Evolutionary conservation across 768 basidiomycete genomes (phyloP).

Genomic region (Clathrus columnatus): DNA sequence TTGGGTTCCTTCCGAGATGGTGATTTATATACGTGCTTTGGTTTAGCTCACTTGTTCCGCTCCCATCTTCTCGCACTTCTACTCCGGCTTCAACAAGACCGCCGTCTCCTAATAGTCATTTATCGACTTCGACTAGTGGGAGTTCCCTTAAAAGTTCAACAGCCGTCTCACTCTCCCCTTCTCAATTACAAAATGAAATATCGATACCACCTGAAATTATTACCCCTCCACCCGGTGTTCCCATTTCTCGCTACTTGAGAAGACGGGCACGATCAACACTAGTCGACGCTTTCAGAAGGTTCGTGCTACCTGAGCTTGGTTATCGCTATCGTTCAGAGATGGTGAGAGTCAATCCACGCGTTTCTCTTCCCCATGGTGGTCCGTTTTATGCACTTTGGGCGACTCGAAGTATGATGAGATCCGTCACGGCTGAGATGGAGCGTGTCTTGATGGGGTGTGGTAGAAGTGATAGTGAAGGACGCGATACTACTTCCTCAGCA

Average conservation of each 20-base stretch:
- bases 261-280: constrained; percentile 57
- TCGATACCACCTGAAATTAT: constrained; percentile 18
- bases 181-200: constrained; percentile 20
- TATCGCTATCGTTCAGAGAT: constrained; percentile 13
- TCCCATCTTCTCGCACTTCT: constrained; percentile 11
- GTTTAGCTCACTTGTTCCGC: constrained; percentile 10
- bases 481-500: neutral
- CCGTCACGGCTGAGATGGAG: neutral
- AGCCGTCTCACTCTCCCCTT: constrained; percentile 22
- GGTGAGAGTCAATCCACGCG: neutral
- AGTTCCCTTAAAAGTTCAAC: neutral
- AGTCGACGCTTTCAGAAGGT: constrained; percentile 56
- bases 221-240: constrained; percentile 20
- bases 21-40: constrained; percentile 14
- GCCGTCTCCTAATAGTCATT: constrained; percentile 19
- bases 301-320: constrained; percentile 46
- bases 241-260: constrained; percentile 37
- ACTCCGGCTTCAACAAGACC: constrained; percentile 19
- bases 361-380: neutral
- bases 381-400: constrained; percentile 3
- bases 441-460: neutral
- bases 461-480: neutral
- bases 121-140: neutral
- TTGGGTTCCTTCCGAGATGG: neutral
- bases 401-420: neutral